Conservation (phyloP, 2,329 filamentous ascomycete species). For the Pseudopithomyces chartarum region DNA sequence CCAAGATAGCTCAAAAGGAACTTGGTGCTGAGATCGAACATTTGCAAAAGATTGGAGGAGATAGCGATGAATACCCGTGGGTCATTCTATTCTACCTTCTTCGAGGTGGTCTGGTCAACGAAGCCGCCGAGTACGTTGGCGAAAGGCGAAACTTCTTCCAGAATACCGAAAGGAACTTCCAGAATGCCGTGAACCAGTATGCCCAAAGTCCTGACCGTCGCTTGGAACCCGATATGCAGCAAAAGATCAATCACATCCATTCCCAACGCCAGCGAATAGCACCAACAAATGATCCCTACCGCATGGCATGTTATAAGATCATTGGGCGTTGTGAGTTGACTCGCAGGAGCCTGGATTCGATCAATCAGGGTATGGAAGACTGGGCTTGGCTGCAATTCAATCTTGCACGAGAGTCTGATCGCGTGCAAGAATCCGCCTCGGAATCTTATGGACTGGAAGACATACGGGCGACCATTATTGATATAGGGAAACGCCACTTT, state of each 20-base stretch:
- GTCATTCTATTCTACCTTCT: conserved; percentile 91
- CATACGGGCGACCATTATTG: conserved; percentile 78
- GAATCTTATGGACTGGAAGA: conserved; percentile 68
- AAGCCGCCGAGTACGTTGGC: conserved; percentile 86
- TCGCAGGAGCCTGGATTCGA: conserved; percentile 60
- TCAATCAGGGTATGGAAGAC: conserved; percentile 66
- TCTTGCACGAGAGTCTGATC: conserved; percentile 65
- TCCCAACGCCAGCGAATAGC: conserved; percentile 82
- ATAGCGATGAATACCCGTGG: conserved; percentile 83
- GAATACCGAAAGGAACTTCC: conserved; percentile 88
- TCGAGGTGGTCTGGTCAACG: conserved; percentile 79
- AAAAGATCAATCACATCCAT: conserved; percentile 88
- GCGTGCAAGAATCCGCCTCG: conserved; percentile 65
- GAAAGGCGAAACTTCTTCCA: conserved; percentile 83
- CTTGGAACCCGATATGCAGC: conserved; percentile 77
- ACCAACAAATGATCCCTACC: conserved; percentile 88
- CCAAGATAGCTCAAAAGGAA: conserved; percentile 80
- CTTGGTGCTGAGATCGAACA: conserved; percentile 80
- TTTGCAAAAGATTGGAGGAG: conserved; percentile 70
- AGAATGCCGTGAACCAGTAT: conserved; percentile 85
- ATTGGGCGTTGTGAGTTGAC: conserved; percentile 76
- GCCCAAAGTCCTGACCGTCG: conserved; percentile 76
- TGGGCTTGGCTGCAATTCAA: conserved; percentile 71
- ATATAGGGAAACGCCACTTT: conserved; percentile 92
- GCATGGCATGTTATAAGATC: conserved; percentile 97